Percentiles rank a stretch among this genome's conserved stretches.
These are phyloP conservation scores for Cokeromyces recurvatus DNA, from an alignment of 371 early-diverging fungal species.

Conservation along the genomic window DNA sequence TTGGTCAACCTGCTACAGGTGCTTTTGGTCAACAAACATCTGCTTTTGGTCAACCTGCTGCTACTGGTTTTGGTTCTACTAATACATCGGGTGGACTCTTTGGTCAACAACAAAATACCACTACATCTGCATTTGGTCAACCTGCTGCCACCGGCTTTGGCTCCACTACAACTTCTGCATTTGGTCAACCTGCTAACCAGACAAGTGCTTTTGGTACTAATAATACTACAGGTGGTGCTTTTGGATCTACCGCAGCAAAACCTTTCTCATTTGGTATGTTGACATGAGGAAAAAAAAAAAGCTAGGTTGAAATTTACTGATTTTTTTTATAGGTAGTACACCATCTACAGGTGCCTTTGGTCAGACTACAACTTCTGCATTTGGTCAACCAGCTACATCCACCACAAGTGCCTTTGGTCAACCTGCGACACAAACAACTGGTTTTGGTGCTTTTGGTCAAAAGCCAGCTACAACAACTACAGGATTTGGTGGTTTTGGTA, in stretches of 20 bases:
- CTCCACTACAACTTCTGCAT: conserved; percentile 23
- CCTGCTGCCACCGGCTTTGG: conserved; percentile 30
- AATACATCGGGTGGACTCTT: conserved; percentile 19
- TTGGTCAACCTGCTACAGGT: conserved; percentile 20
- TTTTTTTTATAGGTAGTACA: conserved; percentile 10
- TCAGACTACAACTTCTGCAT: conserved; percentile 16
- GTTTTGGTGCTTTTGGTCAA: conserved; percentile 37
- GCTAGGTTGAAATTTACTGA: too few species aligned
- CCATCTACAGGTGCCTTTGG: conserved; percentile 38
- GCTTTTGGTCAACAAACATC: conserved; percentile 20
- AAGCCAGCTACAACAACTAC: conserved; percentile 15
- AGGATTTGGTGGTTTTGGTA: conserved; percentile 30
- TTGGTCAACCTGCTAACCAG: conserved; percentile 35
- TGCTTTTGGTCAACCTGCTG: conserved; percentile 30
- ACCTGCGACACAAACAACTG: conserved; percentile 23
- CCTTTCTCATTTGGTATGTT: conserved; percentile 35
- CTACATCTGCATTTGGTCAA: conserved; percentile 44
- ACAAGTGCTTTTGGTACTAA: conserved; percentile 23
- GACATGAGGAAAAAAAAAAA: too few species aligned
- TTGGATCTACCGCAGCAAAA: conserved; percentile 27
- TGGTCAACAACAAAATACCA: not conserved
- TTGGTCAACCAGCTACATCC: conserved; percentile 30
- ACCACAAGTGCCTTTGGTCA: conserved; percentile 26
- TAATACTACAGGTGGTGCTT: conserved; percentile 19
- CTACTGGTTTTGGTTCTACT: conserved; percentile 27